Evolutionary conservation across 495 filamentous ascomycete species (phyloP), one percentile per base, ranked within the genome.

Genomic region (Letharia lupina): DNA sequence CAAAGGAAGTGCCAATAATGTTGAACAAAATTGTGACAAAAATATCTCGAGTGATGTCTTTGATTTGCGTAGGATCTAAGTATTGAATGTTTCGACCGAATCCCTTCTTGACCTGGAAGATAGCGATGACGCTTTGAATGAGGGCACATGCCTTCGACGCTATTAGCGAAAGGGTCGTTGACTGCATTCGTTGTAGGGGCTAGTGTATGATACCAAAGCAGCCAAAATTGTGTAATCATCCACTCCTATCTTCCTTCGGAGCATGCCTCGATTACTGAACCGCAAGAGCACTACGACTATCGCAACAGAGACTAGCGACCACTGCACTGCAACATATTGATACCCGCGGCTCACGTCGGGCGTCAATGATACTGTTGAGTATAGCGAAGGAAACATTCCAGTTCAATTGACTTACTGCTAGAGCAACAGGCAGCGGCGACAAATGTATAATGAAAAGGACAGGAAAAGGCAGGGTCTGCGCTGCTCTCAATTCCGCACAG

Each of bases 71-170:
- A 40, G 40, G 13, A 4, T 40, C 2, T 1, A 60, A 2, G 58
- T 60, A 60, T 41, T 60, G 33, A 31, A 60, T n/a, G 7, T 60
- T 37, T 4, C 58, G 58, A 16, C 58, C 58, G 9, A 40, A 60
- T 3, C 58, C 58, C 20, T 39, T 16, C 58, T 41, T 40, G 35
- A 60, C 58, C 23, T 60, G 35, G n/a, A 40, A 37, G 28, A 28
- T 39, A 9, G 58, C 58, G 8, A 59, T 0, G 31, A 59, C 9
- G 11, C 33, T 37, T 20, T 37, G 56, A 5, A 10, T 31, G 12
- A n/a, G 31, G 4, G 58, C 58, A 41, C 58, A 60, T 20, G 15
- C 15, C 58, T 60, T 2, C 1, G 5, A 40, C 35, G 11, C 16
- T 4, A 35, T 60, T 16, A 40, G 35, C 9, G 7, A 13, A 11